Percentiles rank a stretch among this genome's conserved stretches.
These are phyloP conservation scores for Stagonosporopsis chrysanthemi DNA, from an alignment of 2,329 filamentous ascomycete species.

Conservation along the genomic window DNA sequence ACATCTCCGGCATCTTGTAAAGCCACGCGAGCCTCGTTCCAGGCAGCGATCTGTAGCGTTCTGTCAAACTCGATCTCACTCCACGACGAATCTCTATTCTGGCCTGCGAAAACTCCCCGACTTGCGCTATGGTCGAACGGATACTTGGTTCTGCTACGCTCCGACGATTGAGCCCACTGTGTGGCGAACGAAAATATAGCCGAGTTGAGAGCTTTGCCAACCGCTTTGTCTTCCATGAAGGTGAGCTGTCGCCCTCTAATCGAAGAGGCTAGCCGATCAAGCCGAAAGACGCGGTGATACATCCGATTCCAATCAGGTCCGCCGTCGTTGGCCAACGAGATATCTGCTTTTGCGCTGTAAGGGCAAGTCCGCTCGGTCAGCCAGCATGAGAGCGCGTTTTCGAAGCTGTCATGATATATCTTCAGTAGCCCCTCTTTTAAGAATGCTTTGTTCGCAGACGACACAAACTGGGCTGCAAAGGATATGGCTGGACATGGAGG, in stretches of 20 bases:
- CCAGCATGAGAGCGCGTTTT: conserved; percentile 63
- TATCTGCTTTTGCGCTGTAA: conserved; percentile 50
- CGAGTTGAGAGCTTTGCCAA: conserved; percentile 57
- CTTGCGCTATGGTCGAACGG: conserved; percentile 32
- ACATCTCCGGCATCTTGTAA: conserved; percentile 50
- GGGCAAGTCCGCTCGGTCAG: conserved; percentile 62
- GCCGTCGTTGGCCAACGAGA: conserved; percentile 41
- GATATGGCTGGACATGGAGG: conserved; percentile 30
- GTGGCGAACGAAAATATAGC: conserved; percentile 62
- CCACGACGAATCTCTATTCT: conserved; percentile 4
- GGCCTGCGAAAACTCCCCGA: conserved; percentile 20
- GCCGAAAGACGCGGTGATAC: conserved; percentile 58
- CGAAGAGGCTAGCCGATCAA: conserved; percentile 56
- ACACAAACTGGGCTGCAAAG: conserved; percentile 41
- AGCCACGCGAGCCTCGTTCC: conserved; percentile 53
- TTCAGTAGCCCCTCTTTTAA: conserved; percentile 56
- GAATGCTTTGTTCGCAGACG: conserved; percentile 47
- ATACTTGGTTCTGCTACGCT: conserved; percentile 39
- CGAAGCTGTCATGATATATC: conserved; percentile 63
- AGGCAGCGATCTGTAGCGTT: conserved; percentile 50
- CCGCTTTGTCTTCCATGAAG: conserved; percentile 53
- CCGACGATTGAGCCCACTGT: conserved; percentile 54
- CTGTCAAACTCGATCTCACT: conserved; percentile 43
- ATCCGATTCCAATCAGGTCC: conserved; percentile 60
- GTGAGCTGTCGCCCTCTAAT: conserved; percentile 54